These are phyloP conservation scores for Moesziomyces aphidis DNA, from an alignment of 1,284 basidiomycete species.

Conservation along the genomic window DNA sequence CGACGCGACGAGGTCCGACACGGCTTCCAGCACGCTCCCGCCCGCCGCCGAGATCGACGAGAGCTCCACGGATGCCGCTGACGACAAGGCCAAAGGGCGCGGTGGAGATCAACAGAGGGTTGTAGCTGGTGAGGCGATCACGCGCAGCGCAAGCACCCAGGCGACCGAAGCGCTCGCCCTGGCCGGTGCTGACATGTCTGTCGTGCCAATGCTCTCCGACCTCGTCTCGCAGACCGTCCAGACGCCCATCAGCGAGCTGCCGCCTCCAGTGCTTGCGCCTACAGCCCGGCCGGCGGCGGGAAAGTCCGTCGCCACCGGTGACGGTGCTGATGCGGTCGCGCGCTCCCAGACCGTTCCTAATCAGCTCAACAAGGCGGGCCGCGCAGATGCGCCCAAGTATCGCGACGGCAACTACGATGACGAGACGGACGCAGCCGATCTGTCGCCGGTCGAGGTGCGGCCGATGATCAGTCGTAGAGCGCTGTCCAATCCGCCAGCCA, in stretches of 20 bases:
- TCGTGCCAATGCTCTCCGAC: constrained; percentile 36
- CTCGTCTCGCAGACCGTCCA: constrained; percentile 30
- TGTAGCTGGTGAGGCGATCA: constrained; percentile 6
- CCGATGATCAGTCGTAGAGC: constrained; percentile 38
- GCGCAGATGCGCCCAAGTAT: constrained; percentile 17
- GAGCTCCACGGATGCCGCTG: constrained; percentile 34
- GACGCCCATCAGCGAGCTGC: constrained; percentile 32
- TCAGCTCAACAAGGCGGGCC: constrained; percentile 27
- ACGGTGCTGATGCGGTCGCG: constrained; percentile 4
- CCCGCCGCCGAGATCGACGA: constrained; percentile 66
- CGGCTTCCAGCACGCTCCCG: constrained; percentile 38
- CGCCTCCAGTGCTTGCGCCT: constrained; percentile 15
- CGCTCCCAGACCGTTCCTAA: constrained; percentile 25
- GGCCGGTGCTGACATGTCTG: constrained; percentile 32
- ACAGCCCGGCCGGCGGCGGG: constrained; percentile 4
- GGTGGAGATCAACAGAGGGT: constrained; percentile 14
- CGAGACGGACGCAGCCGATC: constrained; percentile 41
- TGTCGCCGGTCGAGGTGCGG: constrained; percentile 43
- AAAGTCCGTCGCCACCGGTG: background rate
- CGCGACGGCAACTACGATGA: constrained; percentile 43
- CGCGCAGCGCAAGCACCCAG: constrained; percentile 7
- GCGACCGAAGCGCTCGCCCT: constrained; percentile 34
- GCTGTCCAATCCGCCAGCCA: constrained; percentile 27
- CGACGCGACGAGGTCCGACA: constrained; percentile 26
- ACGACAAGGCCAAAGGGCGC: constrained; percentile 16